Conservation (phyloP, 2,329 filamentous ascomycete genomes). For the Aspergillus sp. region DNA sequence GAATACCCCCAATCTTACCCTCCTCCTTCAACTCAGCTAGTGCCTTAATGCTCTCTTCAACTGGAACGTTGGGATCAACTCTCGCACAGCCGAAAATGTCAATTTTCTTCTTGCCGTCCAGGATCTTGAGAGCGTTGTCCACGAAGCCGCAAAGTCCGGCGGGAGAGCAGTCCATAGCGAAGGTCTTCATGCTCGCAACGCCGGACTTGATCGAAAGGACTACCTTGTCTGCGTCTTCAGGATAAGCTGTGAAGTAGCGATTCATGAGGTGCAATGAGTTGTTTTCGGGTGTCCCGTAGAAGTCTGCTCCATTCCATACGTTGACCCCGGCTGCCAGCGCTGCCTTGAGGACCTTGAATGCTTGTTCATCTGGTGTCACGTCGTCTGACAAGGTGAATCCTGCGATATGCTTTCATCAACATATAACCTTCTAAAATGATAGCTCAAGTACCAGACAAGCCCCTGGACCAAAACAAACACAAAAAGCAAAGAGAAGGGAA, state of each 20-base stretch:
- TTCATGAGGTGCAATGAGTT: slow-evolving; percentile 34
- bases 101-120: slow-evolving; percentile 56
- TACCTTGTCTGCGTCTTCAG: slow-evolving; percentile 31
- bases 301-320: slow-evolving; percentile 35
- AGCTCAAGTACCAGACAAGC: too few species aligned
- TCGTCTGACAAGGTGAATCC: neutral
- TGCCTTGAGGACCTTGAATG: slow-evolving; percentile 49
- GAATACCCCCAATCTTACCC: slow-evolving; percentile 41
- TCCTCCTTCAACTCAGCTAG: slow-evolving; percentile 35
- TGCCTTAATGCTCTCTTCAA: slow-evolving; percentile 45
- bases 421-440: too few species aligned
- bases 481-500: neutral
- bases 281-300: slow-evolving; percentile 35
- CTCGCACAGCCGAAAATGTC: slow-evolving; percentile 61
- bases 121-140: slow-evolving; percentile 53
- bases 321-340: slow-evolving; percentile 15
- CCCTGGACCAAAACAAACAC: too few species aligned
- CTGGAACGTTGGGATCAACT: slow-evolving; percentile 52
- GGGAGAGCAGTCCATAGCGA: slow-evolving; percentile 51
- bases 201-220: slow-evolving; percentile 33
- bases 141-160: slow-evolving; percentile 56
- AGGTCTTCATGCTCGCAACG: slow-evolving; percentile 31
- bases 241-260: slow-evolving; percentile 30
- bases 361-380: slow-evolving; percentile 2
- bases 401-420: neutral